A percentile compares a stretch with the other conserved stretches of the same genome.
Evolutionary conservation across 2,329 filamentous ascomycete species (phyloP).

Genomic region (Ophiostoma novo-ulmi): DNA sequence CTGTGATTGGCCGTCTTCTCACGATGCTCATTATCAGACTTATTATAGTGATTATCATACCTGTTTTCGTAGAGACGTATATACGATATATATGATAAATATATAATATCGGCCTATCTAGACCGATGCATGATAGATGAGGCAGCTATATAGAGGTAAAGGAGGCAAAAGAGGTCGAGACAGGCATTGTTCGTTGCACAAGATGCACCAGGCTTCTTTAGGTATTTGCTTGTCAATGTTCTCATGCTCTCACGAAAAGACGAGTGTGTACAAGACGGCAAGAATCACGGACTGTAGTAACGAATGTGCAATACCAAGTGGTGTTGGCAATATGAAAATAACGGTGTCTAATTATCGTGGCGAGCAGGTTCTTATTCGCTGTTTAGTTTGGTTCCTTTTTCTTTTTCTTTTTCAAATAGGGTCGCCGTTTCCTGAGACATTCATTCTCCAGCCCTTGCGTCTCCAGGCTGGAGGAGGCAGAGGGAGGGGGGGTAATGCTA

Average conservation of each 20-base stretch:
- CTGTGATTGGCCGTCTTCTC: neutral
- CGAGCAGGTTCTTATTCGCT: neutral
- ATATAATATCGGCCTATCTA: neutral
- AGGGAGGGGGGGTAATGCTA: neutral
- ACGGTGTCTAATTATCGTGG: neutral
- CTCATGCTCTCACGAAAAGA: neutral
- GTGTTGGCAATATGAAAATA: neutral
- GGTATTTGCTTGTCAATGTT: neutral
- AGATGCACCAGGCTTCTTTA: neutral
- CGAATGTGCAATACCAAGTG: neutral
- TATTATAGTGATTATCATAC: neutral
- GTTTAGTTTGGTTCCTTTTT: neutral
- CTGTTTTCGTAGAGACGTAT: neutral
- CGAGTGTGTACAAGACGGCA: neutral
- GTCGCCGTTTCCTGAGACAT: conserved; percentile 5
- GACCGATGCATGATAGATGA: conserved; percentile 5
- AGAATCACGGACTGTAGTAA: neutral
- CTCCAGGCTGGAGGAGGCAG: neutral
- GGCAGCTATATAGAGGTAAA: neutral
- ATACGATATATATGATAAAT: neutral
- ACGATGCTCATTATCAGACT: neutral
- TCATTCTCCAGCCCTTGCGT: neutral
- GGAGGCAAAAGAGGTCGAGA: neutral
- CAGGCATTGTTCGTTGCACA: neutral
- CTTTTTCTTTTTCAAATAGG: neutral